Evolutionary conservation across 2,329 filamentous ascomycete species (phyloP), one percentile per base, ranked within the genome.

Genomic region (Colletotrichum brevisporum): DNA sequence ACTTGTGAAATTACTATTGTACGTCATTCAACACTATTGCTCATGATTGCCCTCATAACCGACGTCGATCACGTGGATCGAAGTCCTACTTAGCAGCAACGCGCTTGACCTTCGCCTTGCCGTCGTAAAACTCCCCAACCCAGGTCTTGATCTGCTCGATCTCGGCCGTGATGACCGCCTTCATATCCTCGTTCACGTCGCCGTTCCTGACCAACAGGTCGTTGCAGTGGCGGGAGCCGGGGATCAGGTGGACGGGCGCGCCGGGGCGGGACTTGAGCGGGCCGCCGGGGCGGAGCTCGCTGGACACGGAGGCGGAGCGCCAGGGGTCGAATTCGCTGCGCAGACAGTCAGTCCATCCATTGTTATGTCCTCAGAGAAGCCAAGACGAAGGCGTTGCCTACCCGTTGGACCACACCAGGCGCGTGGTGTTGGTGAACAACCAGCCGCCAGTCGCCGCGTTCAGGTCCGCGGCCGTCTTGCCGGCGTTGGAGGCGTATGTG

Each of bases 401-500:
- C 67, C 85, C 89, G 72, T 90, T 90, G 6, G 84, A 82, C 81
- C 85, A 90, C 27, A 90, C 81, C 24, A 91, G 78, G 2, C 88
- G 83, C 16, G 83, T 85, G 2, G 84, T 85, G 63, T 87, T 78
- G 45, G 81, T 83, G 26, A 83, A 76, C 65, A 76, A 67, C 89
- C 89, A 91, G 39, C 67, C 67, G 31, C n/a, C 89, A 0, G 88
- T 90, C 73, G 81, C 81, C 16, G 73, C 76, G 75, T 91, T 91
- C 47, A 89, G 73, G 26, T 82, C 75, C 3, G 77, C 77, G 2
- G 83, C 83, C 0, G 84, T 86, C 74, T 80, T 83, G 60, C 86
- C 84, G 2, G 62, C 69, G 41, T 78, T 74, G 5, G 82, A 82
- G 66, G 82, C 85, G 74, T 83, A 89, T 0, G 83, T 87, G 73